A percentile compares a stretch with the other conserved stretches of the same genome.
These are phyloP conservation scores for Alternaria conjuncta DNA, from an alignment of 2,329 filamentous ascomycete genomes.

Conservation along the genomic window DNA sequence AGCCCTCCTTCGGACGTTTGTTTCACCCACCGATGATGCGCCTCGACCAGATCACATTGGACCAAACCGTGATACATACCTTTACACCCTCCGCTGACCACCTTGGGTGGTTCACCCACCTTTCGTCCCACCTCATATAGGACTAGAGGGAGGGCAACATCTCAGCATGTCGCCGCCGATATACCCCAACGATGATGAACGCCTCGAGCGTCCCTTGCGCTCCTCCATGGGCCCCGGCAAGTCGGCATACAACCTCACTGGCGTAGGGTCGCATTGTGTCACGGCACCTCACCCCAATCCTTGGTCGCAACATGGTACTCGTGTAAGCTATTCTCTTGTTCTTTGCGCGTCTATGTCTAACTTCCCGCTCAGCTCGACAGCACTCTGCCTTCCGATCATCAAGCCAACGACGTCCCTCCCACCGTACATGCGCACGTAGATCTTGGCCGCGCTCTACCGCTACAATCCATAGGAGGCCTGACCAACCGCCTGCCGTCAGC, in stretches of 20 bases:
- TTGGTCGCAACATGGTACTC: constrained; percentile 11
- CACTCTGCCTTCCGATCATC: not conserved
- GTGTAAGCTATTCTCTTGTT: not conserved
- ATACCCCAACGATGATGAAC: not conserved
- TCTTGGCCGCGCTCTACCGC: not conserved
- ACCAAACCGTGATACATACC: not conserved
- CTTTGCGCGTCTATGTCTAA: not conserved
- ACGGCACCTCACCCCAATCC: not conserved
- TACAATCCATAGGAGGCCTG: not conserved
- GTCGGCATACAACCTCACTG: not conserved
- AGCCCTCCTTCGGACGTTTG: not conserved
- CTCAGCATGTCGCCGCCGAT: constrained; percentile 2
- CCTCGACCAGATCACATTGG: not conserved
- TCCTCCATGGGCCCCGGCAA: not conserved
- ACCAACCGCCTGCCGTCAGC: not conserved
- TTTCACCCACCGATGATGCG: not conserved
- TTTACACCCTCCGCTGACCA: not conserved
- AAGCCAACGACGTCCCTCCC: not conserved
- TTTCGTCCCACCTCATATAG: not conserved
- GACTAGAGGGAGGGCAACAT: not conserved
- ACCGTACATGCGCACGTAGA: not conserved
- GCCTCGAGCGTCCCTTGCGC: constrained; percentile 1
- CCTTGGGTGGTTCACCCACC: not conserved
- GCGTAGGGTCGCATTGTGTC: not conserved
- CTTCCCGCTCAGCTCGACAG: not conserved